Percentiles rank a stretch among this genome's conserved stretches.
Conservation (phyloP, 768 basidiomycete genomes). For the Baorangia bicolor region DNA sequence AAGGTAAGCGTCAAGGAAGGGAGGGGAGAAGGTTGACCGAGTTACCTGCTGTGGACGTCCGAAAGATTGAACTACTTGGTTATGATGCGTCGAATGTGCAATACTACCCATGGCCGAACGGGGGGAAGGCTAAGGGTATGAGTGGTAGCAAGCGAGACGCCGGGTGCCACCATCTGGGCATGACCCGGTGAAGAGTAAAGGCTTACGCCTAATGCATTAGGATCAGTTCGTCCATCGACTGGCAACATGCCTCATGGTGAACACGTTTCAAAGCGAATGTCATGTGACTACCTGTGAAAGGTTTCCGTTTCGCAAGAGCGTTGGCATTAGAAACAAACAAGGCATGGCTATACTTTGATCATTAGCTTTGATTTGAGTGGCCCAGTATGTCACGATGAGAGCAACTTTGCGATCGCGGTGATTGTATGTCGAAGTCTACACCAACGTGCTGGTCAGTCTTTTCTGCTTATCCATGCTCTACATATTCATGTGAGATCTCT, state of each 20-base stretch:
- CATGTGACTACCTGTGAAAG: background rate
- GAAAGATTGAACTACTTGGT: background rate
- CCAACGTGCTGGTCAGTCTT: no score
- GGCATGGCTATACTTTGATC: no score
- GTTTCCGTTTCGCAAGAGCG: constrained; percentile 9
- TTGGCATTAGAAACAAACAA: constrained; percentile 12
- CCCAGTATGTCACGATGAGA: no score
- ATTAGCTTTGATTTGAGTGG: no score
- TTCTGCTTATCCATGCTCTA: no score
- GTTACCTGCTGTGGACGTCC: constrained; percentile 3
- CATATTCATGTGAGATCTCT: no score
- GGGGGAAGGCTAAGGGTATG: background rate
- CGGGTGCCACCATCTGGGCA: background rate
- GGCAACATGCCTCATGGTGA: constrained; percentile 16
- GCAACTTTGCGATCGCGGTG: no score
- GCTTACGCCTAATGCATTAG: background rate
- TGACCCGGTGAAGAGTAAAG: background rate
- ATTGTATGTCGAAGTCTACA: no score
- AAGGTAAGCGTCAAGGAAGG: background rate
- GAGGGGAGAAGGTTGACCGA: background rate
- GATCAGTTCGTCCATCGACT: background rate
- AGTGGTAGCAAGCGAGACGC: background rate
- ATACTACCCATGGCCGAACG: background rate
- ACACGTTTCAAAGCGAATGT: background rate
- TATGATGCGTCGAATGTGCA: background rate